Evolutionary conservation across 2,329 filamentous ascomycete species (phyloP), one percentile per base, ranked within the genome.

Genomic region (Polytolypa hystricis): DNA sequence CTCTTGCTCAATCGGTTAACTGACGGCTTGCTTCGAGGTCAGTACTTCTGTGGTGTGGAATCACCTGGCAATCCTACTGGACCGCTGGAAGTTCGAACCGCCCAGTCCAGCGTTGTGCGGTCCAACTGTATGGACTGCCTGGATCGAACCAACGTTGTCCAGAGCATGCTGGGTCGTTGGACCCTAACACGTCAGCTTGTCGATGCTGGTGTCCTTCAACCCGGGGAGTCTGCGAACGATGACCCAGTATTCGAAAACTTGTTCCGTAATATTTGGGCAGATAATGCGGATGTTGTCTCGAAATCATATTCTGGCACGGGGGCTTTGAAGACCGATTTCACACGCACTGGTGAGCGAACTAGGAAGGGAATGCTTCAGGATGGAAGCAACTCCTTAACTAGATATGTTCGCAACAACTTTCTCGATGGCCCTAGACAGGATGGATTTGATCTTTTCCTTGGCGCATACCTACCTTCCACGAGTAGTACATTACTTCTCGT

Each of bases 81-180:
- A 19, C 76, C 74, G 12, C 70, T 95, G 9, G 89, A 96, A 50
- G 75, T 85, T 21, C 79, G 86, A 45, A 79, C 75, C 43, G 71
- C 76, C 45, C 91, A 98, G 67, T 84, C 78, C 1, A 86, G 84
- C 42, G 87, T 96, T 11, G 87, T 98, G 45, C 80, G 91, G 37
- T 95, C 91, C 26, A 98, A 98, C 60, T 98, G 91, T 65, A 98
- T 98, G 91, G 91, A 98, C 62, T 98, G 93, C 48, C 74, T 98
- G 10, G 91, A 98, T 61, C 82, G 91, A 36, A 98, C 91, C 36
- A 98, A 98, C 51, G 87, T 98, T 5, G 85, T 98, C 3, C 91
- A 98, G 63, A 93, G 85, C 58, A 94, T 96, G 82, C 75, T 98
- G 40, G 91, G 84, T 7, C 81, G 89, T 35, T 87, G 79, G 74